A percentile compares a stretch with the other conserved stretches of the same genome.
Evolutionary conservation across 257 asterid species (phyloP).

Genomic region (Echium plantagineum): DNA sequence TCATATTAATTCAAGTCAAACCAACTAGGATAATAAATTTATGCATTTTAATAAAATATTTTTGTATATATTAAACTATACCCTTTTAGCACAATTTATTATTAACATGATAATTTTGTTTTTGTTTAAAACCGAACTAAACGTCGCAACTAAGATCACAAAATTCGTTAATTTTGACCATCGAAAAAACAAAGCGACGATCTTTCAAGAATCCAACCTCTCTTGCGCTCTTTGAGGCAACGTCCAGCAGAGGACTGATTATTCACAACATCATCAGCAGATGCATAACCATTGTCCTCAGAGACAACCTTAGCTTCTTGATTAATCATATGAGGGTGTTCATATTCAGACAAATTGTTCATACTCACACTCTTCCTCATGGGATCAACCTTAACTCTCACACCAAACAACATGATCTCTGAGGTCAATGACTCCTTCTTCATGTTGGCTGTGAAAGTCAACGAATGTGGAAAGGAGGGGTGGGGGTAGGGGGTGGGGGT

Average conservation of each 20-base stretch:
- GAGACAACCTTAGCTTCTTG: conserved; percentile 21
- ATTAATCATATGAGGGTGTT: conserved; percentile 14
- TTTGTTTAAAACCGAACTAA: no score
- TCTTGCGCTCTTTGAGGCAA: conserved; percentile 59
- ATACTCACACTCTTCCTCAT: conserved; percentile 86
- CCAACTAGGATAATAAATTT: no score
- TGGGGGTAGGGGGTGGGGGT: no score
- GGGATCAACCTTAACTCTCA: conserved; percentile 68
- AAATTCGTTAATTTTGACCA: no score
- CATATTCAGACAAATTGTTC: conserved; percentile 65
- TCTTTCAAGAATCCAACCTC: conserved; percentile 41
- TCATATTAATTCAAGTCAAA: no score
- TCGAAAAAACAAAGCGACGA: no score
- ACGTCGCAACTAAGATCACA: no score
- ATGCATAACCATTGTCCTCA: conserved; percentile 43
- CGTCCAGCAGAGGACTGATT: conserved; percentile 22
- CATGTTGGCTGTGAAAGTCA: neutral
- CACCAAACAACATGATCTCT: conserved; percentile 78
- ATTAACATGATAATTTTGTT: no score
- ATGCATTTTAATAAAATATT: no score
- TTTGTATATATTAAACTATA: no score
- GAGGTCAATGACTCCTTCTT: conserved; percentile 4
- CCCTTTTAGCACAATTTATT: no score
- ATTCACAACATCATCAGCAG: conserved; percentile 55
- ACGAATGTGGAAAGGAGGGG: neutral